Evolutionary conservation across 495 filamentous ascomycete genomes (phyloP).

Genomic region (Jackrogersella minutella): DNA sequence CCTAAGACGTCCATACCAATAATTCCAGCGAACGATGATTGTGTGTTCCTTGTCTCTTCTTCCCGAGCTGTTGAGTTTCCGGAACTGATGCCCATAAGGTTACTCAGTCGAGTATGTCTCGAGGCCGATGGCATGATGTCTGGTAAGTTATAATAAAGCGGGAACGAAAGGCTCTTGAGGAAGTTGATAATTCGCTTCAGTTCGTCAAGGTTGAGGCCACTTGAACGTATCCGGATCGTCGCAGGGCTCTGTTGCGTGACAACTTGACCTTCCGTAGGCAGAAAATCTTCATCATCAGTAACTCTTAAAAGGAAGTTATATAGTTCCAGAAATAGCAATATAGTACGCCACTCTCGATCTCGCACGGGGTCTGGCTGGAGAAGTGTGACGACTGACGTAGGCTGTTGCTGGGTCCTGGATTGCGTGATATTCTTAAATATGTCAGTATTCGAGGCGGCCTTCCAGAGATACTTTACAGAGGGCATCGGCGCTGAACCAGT

Average conservation of each 20-base stretch:
- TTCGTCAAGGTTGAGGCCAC: conserved; percentile 73
- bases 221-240: conserved; percentile 65
- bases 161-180: conserved; percentile 91
- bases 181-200: conserved; percentile 80
- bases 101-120: conserved; percentile 20
- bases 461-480: conserved; percentile 90
- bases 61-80: conserved; percentile 15
- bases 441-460: conserved; percentile 70
- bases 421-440: conserved; percentile 69
- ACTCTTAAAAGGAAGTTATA: conserved; percentile 91
- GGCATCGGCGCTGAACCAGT: conserved; percentile 58
- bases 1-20: conserved; percentile 80
- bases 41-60: conserved; percentile 20
- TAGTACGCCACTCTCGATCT: conserved; percentile 80
- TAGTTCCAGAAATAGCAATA: conserved; percentile 90
- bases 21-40: conserved; percentile 51
- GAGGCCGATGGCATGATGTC: conserved; percentile 54
- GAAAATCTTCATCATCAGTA: conserved; percentile 92
- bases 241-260: conserved; percentile 40
- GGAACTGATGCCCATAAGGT: conserved; percentile 29
- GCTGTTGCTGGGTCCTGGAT: conserved; percentile 27
- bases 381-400: conserved; percentile 29
- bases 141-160: conserved; percentile 82
- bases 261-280: conserved; percentile 51
- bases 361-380: conserved; percentile 25